Percentiles rank a stretch among this genome's conserved stretches.
These are phyloP conservation scores for Opeltia flavorubescens DNA, from an alignment of 495 filamentous ascomycete genomes.

Conservation along the genomic window DNA sequence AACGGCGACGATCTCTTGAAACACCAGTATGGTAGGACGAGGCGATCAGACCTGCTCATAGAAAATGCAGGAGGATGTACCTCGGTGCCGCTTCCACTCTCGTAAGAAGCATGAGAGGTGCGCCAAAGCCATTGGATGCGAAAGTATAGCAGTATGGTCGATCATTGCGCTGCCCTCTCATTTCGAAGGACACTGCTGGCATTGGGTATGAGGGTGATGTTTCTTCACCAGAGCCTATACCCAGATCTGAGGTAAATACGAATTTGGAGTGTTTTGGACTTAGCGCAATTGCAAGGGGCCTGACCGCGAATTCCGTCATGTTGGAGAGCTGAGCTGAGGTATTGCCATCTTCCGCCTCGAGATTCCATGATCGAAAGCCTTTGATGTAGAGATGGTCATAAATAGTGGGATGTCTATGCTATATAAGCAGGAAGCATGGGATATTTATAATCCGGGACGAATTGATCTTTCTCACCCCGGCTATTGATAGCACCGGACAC, in stretches of 20 bases:
- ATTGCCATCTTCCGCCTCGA: no score
- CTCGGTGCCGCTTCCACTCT: background rate
- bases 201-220: background rate
- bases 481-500: no score
- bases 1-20: conserved; percentile 1
- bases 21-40: background rate
- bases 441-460: no score
- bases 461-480: no score
- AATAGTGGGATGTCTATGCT: no score
- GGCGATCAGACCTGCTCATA: background rate
- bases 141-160: background rate
- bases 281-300: background rate
- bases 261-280: background rate
- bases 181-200: background rate
- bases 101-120: background rate
- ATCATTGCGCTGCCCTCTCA: background rate
- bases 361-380: no score
- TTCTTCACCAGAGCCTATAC: background rate
- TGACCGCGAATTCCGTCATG: background rate
- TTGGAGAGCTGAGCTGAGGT: no score
- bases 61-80: background rate
- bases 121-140: background rate
- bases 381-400: no score
- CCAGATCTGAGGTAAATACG: background rate
- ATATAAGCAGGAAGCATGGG: no score